Evolutionary conservation across 345 rosid genomes (phyloP).

Genomic region (Populus ilicifolia): DNA sequence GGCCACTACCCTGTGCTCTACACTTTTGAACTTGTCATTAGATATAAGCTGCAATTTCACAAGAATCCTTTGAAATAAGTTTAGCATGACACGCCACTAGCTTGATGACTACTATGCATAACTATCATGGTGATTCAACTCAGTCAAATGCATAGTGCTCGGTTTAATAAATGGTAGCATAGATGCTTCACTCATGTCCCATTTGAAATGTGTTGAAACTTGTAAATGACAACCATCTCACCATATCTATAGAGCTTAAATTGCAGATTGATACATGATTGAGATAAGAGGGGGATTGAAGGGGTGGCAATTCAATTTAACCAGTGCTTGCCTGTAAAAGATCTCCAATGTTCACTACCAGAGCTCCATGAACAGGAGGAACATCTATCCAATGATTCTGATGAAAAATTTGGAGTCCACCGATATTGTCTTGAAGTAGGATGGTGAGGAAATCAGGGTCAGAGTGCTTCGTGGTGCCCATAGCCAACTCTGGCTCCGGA

Average conservation of each 20-base stretch:
- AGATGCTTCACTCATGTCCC: background rate
- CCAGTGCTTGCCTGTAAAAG: conserved; percentile 12
- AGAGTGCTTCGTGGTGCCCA: conserved; percentile 9
- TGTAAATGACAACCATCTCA: too few species aligned
- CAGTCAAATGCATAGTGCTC: background rate
- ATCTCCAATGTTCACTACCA: conserved; percentile 15
- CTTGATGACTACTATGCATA: too few species aligned
- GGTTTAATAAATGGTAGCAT: background rate
- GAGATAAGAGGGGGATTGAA: background rate
- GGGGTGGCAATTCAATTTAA: background rate
- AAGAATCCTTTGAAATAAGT: background rate
- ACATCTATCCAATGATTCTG: conserved; percentile 12
- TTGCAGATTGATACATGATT: background rate
- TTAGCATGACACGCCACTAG: background rate
- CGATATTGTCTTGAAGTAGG: conserved; percentile 13
- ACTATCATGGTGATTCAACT: too few species aligned
- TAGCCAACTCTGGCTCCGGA: conserved; percentile 14
- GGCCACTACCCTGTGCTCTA: conserved; percentile 16
- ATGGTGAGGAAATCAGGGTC: conserved; percentile 16
- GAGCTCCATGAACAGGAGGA: conserved; percentile 11
- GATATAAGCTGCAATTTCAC: conserved; percentile 15
- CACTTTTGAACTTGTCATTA: conserved; percentile 17
- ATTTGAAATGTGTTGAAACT: too few species aligned
- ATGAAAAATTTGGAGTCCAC: conserved; percentile 23
- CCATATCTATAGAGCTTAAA: too few species aligned